Percentiles rank a stretch among this genome's conserved stretches.
Evolutionary conservation across 2,329 filamentous ascomycete genomes (phyloP).

Genomic region (Curvularia verruculosa): DNA sequence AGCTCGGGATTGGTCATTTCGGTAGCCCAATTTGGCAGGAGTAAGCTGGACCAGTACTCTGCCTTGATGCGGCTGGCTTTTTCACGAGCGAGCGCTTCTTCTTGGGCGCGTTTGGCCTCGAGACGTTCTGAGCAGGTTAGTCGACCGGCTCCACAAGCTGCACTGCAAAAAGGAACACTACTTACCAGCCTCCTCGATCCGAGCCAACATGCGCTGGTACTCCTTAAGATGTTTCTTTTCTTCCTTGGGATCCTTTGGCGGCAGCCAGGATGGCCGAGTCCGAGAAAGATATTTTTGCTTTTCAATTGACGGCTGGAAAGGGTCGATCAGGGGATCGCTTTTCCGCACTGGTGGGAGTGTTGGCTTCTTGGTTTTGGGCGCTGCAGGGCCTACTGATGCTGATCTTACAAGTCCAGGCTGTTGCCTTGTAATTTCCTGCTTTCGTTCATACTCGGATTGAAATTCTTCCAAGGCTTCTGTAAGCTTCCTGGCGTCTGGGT

Average conservation of each 20-base stretch:
- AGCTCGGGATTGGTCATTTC: slow-evolving; percentile 59
- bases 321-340: slow-evolving; percentile 83
- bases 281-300: slow-evolving; percentile 83
- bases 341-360: slow-evolving; percentile 69
- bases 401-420: slow-evolving; percentile 49
- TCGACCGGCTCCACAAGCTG: background rate
- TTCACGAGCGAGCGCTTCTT: slow-evolving; percentile 57
- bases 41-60: slow-evolving; percentile 75
- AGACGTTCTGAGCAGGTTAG: slow-evolving; percentile 40
- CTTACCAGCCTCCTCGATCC: slow-evolving; percentile 63
- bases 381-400: slow-evolving; percentile 35
- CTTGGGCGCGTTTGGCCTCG: slow-evolving; percentile 51
- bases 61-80: slow-evolving; percentile 57
- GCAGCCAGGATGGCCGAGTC: slow-evolving; percentile 80
- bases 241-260: slow-evolving; percentile 86
- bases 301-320: slow-evolving; percentile 81
- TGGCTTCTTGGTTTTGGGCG: slow-evolving; percentile 57
- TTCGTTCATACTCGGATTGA: slow-evolving; percentile 64
- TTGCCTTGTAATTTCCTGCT: slow-evolving; percentile 60
- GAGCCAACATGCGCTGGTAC: slow-evolving; percentile 81
- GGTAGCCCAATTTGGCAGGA: slow-evolving; percentile 76
- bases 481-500: slow-evolving; percentile 72
- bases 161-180: slow-evolving; percentile 1
- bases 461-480: slow-evolving; percentile 83
- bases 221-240: slow-evolving; percentile 87